A percentile compares a stretch with the other conserved stretches of the same genome.
phyloP scores from a whole-genome alignment of 2,329 filamentous ascomycete genomes.

The Amylocarpus encephaloides region DNA sequence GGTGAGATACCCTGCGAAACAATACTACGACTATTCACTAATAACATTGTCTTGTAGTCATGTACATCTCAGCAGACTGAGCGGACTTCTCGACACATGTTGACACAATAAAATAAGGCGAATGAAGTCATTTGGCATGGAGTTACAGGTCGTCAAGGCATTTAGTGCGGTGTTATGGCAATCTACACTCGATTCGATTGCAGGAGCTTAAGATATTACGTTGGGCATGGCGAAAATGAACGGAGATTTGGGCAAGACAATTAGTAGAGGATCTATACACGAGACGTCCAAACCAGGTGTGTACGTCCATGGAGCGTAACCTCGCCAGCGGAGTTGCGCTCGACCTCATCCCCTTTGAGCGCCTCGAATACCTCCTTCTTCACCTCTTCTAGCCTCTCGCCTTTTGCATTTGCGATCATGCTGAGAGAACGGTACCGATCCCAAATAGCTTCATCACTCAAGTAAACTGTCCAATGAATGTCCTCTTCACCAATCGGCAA shows the following conservation, averaged over 20 bases:
- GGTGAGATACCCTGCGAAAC: conserved; percentile 46
- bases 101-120: neutral
- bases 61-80: conserved; percentile 33
- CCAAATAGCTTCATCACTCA: conserved; percentile 56
- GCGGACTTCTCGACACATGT: neutral
- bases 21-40: neutral
- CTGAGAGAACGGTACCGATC: conserved; percentile 59
- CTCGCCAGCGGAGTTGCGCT: conserved; percentile 55
- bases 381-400: conserved; percentile 43
- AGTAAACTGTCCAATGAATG: conserved; percentile 51
- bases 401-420: conserved; percentile 54
- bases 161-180: neutral
- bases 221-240: neutral
- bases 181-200: no score
- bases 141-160: conserved; percentile 12
- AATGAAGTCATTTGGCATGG: neutral
- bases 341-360: conserved; percentile 45
- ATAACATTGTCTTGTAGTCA: conserved; percentile 21
- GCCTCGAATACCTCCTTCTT: conserved; percentile 47
- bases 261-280: conserved; percentile 30
- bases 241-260: neutral
- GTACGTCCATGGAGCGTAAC: conserved; percentile 59
- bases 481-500: conserved; percentile 53
- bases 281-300: conserved; percentile 55
- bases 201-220: no score